These are phyloP conservation scores for Suillus paluster DNA, from an alignment of 768 basidiomycete species.

Conservation along the genomic window DNA sequence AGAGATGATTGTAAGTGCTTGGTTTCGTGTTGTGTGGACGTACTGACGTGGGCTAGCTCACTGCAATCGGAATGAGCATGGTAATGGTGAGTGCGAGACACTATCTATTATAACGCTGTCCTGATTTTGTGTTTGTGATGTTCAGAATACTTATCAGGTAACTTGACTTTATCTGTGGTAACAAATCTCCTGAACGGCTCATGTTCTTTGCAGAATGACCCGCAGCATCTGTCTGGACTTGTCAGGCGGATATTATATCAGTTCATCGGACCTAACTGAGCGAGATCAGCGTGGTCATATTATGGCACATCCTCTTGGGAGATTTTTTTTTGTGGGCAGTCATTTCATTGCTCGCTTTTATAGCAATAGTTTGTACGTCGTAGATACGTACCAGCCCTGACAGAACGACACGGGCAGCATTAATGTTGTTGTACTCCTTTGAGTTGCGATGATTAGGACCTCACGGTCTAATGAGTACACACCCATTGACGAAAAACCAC, in stretches of 20 bases:
- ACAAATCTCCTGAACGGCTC: background rate
- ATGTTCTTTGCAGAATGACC: conserved; percentile 53
- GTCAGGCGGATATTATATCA: conserved; percentile 85
- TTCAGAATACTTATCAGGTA: conserved; percentile 79
- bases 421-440: background rate
- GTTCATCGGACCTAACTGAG: conserved; percentile 83
- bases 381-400: background rate
- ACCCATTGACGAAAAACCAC: too few species aligned
- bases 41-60: conserved; percentile 43
- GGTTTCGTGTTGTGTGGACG: background rate
- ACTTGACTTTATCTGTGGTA: background rate
- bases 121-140: conserved; percentile 9
- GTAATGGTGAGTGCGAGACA: conserved; percentile 65
- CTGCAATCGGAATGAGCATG: conserved; percentile 87
- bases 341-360: background rate
- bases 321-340: background rate
- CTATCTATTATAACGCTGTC: background rate
- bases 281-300: background rate
- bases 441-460: background rate
- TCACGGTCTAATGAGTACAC: background rate
- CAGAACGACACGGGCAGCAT: background rate
- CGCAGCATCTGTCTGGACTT: conserved; percentile 80
- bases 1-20: conserved; percentile 58
- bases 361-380: background rate
- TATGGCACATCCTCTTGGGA: background rate